Evolutionary conservation across 768 basidiomycete species (phyloP).

Genomic region (Termitomyces sp.): DNA sequence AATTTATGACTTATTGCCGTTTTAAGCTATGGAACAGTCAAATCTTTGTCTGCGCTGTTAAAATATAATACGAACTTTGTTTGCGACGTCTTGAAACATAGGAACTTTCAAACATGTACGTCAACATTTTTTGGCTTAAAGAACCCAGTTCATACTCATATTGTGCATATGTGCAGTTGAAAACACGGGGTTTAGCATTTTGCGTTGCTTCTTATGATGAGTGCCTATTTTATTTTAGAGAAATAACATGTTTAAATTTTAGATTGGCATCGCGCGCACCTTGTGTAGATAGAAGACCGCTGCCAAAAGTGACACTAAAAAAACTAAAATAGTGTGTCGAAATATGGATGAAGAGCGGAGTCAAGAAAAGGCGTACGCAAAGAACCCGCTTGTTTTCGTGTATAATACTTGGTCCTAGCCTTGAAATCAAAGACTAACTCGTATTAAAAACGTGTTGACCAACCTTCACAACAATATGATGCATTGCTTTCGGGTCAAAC

Average conservation of each 20-base stretch:
- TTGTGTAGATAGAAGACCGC: slow-evolving; percentile 8
- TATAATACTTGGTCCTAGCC: slow-evolving; percentile 10
- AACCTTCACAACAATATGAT: slow-evolving; percentile 12
- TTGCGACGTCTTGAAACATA: slow-evolving; percentile 13
- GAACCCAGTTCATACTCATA: too few species aligned
- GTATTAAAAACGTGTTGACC: not conserved
- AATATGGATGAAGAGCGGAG: not conserved
- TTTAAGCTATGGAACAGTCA: not conserved
- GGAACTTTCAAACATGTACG: slow-evolving; percentile 4
- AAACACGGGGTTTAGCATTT: too few species aligned
- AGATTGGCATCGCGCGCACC: not conserved
- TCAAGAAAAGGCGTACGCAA: slow-evolving; percentile 1
- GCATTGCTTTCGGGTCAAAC: slow-evolving; percentile 11
- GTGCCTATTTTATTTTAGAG: not conserved
- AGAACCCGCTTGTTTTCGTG: slow-evolving; percentile 7
- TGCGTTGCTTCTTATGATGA: too few species aligned
- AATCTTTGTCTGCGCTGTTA: not conserved
- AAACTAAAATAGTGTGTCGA: not conserved
- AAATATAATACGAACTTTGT: slow-evolving; percentile 6
- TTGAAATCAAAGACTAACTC: not conserved
- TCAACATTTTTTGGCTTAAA: not conserved
- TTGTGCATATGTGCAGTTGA: too few species aligned
- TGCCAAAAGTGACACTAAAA: slow-evolving; percentile 6
- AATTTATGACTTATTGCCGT: slow-evolving; percentile 1
- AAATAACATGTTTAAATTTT: too few species aligned